phyloP scores from a whole-genome alignment of 2,329 filamentous ascomycete species.

The Arachnopeziza araneosa region DNA sequence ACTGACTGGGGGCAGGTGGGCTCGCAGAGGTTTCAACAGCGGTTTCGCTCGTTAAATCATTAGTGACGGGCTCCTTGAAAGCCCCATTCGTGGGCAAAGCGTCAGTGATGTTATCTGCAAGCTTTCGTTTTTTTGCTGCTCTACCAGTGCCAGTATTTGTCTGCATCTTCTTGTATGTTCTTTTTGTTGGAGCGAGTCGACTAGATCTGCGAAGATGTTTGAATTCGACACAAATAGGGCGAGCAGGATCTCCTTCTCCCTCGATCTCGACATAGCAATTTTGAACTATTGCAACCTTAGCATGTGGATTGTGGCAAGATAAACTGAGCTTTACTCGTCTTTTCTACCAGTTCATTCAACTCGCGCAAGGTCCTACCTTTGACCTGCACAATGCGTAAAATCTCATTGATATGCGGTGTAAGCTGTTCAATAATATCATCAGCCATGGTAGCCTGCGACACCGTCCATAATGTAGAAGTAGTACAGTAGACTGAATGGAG shows the following conservation, averaged over 20 bases:
- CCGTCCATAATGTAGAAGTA: no score
- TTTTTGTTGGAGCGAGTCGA: no score
- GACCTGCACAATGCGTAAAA: constrained; percentile 1
- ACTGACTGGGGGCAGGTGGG: not conserved
- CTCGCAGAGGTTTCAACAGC: no score
- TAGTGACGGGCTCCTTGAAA: no score
- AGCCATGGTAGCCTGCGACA: not conserved
- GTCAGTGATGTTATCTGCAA: no score
- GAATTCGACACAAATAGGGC: not conserved
- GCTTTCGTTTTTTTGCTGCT: no score
- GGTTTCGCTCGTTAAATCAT: no score
- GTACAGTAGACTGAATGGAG: no score
- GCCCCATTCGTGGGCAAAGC: no score
- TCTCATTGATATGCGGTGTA: constrained; percentile 1
- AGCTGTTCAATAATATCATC: constrained; percentile 2
- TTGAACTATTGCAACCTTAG: constrained; percentile 1
- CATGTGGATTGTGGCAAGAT: not conserved
- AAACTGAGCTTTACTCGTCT: constrained; percentile 3
- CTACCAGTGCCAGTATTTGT: not conserved
- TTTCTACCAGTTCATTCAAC: not conserved
- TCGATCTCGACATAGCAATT: not conserved
- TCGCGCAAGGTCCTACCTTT: constrained; percentile 1
- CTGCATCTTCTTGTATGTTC: not conserved
- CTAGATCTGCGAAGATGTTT: constrained; percentile 1
- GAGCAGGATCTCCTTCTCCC: not conserved